Conservation (phyloP, 139 green algal genomes). For the Monoraphidium neglectum region DNA sequence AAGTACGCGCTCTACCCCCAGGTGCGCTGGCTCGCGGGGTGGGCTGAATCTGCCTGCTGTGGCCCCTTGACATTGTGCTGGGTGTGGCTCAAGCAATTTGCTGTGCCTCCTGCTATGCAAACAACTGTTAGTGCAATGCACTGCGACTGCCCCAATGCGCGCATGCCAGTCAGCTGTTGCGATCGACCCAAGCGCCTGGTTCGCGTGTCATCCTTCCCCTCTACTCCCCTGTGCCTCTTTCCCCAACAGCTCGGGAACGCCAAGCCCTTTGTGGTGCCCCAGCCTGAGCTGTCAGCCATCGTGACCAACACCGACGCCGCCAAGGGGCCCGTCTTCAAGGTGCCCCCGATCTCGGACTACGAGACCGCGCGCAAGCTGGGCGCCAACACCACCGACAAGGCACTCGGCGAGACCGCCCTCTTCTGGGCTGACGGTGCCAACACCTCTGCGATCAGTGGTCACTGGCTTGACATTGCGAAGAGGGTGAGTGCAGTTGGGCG, state of each 20-base stretch:
- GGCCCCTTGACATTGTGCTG: no score
- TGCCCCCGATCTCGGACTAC: constrained; percentile 4
- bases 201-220: no score
- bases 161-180: no score
- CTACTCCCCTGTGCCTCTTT: no score
- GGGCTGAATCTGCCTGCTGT: no score
- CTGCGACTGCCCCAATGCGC: no score
- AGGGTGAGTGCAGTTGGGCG: no score
- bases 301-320: not conserved
- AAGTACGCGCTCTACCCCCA: constrained; percentile 25
- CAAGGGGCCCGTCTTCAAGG: constrained; percentile 21
- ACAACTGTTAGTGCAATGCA: no score
- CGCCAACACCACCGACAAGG: constrained; percentile 1
- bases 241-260: not conserved
- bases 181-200: no score
- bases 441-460: constrained; percentile 12
- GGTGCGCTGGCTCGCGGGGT: no score
- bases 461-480: constrained; percentile 13
- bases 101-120: no score
- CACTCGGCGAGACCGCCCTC: constrained; percentile 9
- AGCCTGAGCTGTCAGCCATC: not conserved
- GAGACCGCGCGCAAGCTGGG: not conserved
- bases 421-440: constrained; percentile 30
- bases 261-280: not conserved
- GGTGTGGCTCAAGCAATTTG: no score